Base-by-base conservation (phyloP, 352 stramenopile species). In the Aphanomyces invadans region DNA sequence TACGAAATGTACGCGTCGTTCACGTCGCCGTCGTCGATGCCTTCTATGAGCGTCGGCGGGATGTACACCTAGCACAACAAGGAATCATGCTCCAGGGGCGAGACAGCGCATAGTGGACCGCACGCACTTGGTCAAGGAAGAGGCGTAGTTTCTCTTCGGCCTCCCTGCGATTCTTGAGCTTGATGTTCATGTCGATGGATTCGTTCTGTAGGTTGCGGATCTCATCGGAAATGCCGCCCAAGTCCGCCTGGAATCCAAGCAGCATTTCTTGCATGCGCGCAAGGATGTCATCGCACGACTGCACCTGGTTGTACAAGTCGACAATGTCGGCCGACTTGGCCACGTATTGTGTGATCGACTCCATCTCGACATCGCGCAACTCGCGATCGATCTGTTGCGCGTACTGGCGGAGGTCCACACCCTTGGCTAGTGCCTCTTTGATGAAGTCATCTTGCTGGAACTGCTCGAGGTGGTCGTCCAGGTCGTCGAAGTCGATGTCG, bases 181-280 rank as follows among this genome's bases (percentile, higher is more conserved):
- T 88, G 36, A 98, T 79, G 57, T 95, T 96, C 78, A 98, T 93
- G 51, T 77, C 86, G 55, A 96, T 90, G 17, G 83, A 96, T 56
- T 98, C 93, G 69, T 97, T 88, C 85, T 99, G 96, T 11, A 99
- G 74, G 61, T 97, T 83, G 57, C 91, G 89, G 74, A 99, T 99
- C 74, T 99, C 97, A 55, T 97, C 91, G 70, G 88, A 98, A 69
- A 99, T 97, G 45, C 95, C 95, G 26, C 95, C 96, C 5, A 99
- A 76, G 77, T 99, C 96, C 2, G 95, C 95, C 79, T 99, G 96
- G 76, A 99, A 99, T 7, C 96, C 95, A 25, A 98, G 74, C 39
- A 99, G 74, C 90, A 99, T 97, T 80, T 98, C 95, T 73, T 99
- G 95, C 86, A 99, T 96, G 48, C 90, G 87, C 21, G 88, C 90